Evolutionary conservation across 192 early-diverging fungal genomes (phyloP), one percentile per base, ranked within the genome.

Genomic region (Coemansia asiatica): DNA sequence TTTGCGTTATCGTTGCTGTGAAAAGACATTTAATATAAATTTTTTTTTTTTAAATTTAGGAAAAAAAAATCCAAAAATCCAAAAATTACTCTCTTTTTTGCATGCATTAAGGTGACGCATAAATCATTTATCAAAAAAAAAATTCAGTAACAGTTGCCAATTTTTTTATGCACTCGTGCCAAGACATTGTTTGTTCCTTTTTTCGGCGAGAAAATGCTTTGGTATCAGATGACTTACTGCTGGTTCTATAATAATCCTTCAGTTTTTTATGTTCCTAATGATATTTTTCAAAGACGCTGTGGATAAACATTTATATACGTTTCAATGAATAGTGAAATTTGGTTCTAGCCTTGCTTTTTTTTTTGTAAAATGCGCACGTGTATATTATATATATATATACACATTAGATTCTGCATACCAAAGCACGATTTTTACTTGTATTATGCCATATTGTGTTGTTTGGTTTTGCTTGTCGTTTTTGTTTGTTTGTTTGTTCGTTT

Each of bases 1-100:
- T 57, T 57, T n/a, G 27, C 19, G 56, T 31, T 36, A 57, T 28
- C 29, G 28, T 31, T 57, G 56, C n/a, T 57, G 28, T 31, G 56
- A 57, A 36, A 36, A 1, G 28, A 33, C 56, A 57, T 57, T 57
- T 57, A 15, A 57, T 57, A 23, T 44, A 23, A 51, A 25, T 23
- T 22, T n/a, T n/a, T n/a, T n/a, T n/a, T n/a, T n/a, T 51, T 25
- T 51, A 51, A 51, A 26, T 51, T 22, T 25, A 7, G 22, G 2
- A 21, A 22, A 26, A 25, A 51, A 51, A 51, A 12, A 49, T n/a
- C n/a, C 19, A 21, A 48, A 21, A 48, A 48, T 6, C 2, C 19
- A 51, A 51, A 51, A 51, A 16, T 25, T 25, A 48, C 18, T n/a
- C n/a, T 49, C 15, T 6, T 51, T 51, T 22, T 51, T 1, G 5